Evolutionary conservation across 1,139 yeast species (phyloP), one percentile per base, ranked within the genome.

Genomic region (Hanseniaspora uvarum): DNA sequence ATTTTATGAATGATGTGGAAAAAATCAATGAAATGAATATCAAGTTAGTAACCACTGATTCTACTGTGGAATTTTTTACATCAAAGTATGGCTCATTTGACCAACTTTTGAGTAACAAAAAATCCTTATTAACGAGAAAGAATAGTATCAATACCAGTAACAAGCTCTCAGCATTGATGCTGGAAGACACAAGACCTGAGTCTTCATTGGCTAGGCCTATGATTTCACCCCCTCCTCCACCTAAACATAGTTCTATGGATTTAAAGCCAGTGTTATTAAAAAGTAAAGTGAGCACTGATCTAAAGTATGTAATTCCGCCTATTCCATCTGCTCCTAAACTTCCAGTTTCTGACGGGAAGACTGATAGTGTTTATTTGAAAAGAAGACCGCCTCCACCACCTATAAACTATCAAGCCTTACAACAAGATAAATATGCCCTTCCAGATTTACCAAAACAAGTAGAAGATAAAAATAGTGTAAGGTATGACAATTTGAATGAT

Each of bases 271-370:
- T 46, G 6, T 5, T 50, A 10, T 23, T 50, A 19, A 50, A 50
- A 30, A 43, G 39, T 37, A 19, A 41, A 43, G 38, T 36, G 3
- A 37, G 48, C 24, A 19, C 46, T 5, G 48, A 50, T 24, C 21
- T 50, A 4, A 50, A 50, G 33, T 50, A 50, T 37, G 48, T 37
- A 30, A 50, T 50, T 21, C 53, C 53, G 1, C 53, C 53, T 3
- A 50, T 50, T 23, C 53, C 53, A 36, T 37, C 46, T 5, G 53
- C 53, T 4, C 53, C 53, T 19, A 50, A 44, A 24, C 33, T 50
- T 4, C 28, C 46, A 10, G 21, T 14, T 5, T 26, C 31, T 8
- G 33, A 37, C 18, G 30, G 33, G 10, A 33, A 49, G 16, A 30
- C 23, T 2, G 26, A 23, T 4, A 33, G 39, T 5, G 8, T 47